phyloP scores from a whole-genome alignment of 1,284 basidiomycete species.

The Sanghuangporus baumii region DNA sequence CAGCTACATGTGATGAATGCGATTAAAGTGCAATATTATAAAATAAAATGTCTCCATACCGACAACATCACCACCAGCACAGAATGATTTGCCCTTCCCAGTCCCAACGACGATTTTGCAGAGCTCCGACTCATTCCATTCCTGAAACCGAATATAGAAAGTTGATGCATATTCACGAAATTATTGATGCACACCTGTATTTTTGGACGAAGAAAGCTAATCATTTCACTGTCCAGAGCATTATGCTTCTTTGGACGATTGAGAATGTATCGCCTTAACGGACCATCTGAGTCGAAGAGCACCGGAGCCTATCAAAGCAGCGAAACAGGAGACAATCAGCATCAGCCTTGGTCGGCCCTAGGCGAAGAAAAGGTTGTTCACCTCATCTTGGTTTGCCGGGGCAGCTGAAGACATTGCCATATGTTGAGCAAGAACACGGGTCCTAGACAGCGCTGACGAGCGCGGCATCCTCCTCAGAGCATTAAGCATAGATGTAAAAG shows the following conservation, averaged over 20 bases:
- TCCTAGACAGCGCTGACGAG: slow-evolving; percentile 32
- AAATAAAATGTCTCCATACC: slow-evolving; percentile 41
- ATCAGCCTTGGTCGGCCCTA: not conserved
- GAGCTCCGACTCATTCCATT: slow-evolving; percentile 74
- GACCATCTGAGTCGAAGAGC: slow-evolving; percentile 62
- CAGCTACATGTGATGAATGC: slow-evolving; percentile 34
- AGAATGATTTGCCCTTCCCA: slow-evolving; percentile 82
- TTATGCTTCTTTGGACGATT: slow-evolving; percentile 87
- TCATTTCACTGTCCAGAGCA: slow-evolving; percentile 82
- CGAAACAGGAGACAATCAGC: slow-evolving; percentile 1
- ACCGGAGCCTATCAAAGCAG: slow-evolving; percentile 44
- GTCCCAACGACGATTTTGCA: slow-evolving; percentile 75
- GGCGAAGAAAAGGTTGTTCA: not conserved
- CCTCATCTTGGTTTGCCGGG: slow-evolving; percentile 6
- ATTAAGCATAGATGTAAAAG: slow-evolving; percentile 25
- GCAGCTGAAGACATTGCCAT: slow-evolving; percentile 28
- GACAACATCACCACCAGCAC: slow-evolving; percentile 92
- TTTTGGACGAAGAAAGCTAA: slow-evolving; percentile 64
- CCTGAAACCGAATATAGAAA: slow-evolving; percentile 37
- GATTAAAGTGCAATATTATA: slow-evolving; percentile 10
- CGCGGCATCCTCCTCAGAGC: slow-evolving; percentile 29
- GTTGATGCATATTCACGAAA: slow-evolving; percentile 8
- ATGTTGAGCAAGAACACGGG: slow-evolving; percentile 55
- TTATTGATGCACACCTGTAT: slow-evolving; percentile 53
- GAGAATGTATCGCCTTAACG: slow-evolving; percentile 65